Percentiles rank a stretch among this genome's conserved stretches.
phyloP scores from a whole-genome alignment of 1,284 basidiomycete genomes.

The Schizopora paradoxa region DNA sequence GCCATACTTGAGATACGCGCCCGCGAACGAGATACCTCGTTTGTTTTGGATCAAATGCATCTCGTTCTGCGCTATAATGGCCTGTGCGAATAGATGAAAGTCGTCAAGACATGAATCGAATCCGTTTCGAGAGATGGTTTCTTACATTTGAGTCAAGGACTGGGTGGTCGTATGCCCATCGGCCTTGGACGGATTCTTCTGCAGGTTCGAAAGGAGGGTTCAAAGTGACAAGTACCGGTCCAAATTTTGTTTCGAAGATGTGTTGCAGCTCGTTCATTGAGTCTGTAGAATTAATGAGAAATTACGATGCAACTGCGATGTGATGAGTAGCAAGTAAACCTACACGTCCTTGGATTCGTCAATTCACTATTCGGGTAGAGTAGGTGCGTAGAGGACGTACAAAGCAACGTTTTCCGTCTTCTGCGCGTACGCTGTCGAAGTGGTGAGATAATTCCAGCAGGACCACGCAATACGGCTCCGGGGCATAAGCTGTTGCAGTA shows the following conservation, averaged over 20 bases:
- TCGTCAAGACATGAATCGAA: not conserved
- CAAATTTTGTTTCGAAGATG: slow-evolving; percentile 51
- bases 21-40: slow-evolving; percentile 64
- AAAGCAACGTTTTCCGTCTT: slow-evolving; percentile 48
- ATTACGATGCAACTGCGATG: slow-evolving; percentile 9
- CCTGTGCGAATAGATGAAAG: slow-evolving; percentile 27
- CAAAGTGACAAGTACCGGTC: slow-evolving; percentile 73
- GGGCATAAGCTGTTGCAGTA: slow-evolving; percentile 65
- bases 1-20: slow-evolving; percentile 77
- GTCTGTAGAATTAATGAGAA: slow-evolving; percentile 35
- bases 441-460: slow-evolving; percentile 72
- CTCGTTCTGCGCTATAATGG: slow-evolving; percentile 51
- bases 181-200: slow-evolving; percentile 41
- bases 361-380: not conserved
- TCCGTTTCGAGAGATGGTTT: slow-evolving; percentile 13
- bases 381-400: slow-evolving; percentile 37
- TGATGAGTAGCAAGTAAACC: slow-evolving; percentile 1
- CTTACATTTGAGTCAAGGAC: slow-evolving; percentile 47
- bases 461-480: slow-evolving; percentile 56
- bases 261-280: slow-evolving; percentile 80
- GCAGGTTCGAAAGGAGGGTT: slow-evolving; percentile 68
- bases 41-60: slow-evolving; percentile 60
- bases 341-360: slow-evolving; percentile 38
- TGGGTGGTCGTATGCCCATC: slow-evolving; percentile 68
- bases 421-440: slow-evolving; percentile 37